phyloP scores from a whole-genome alignment of 2,329 filamentous ascomycete genomes.

The Geosmithia putterillii region DNA sequence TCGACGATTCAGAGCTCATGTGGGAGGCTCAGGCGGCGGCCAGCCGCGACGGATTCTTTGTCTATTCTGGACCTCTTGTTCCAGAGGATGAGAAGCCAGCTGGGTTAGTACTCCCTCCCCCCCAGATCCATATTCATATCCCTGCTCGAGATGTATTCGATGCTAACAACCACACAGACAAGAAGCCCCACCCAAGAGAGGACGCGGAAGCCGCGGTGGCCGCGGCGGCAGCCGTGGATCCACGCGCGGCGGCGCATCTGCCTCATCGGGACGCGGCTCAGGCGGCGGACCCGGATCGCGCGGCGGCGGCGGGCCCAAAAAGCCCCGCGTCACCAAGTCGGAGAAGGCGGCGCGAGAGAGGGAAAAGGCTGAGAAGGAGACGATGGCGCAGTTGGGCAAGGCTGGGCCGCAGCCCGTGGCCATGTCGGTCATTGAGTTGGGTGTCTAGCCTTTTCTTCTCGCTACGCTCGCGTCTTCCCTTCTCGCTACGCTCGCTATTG shows the following conservation, averaged over 20 bases:
- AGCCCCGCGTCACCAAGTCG: slow-evolving; percentile 77
- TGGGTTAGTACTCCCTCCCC: slow-evolving; percentile 27
- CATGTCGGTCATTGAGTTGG: slow-evolving; percentile 22
- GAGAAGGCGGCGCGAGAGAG: slow-evolving; percentile 70
- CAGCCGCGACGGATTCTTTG: slow-evolving; percentile 93
- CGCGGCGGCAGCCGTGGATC: slow-evolving; percentile 47
- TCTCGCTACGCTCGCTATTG: background rate
- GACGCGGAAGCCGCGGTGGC: slow-evolving; percentile 35
- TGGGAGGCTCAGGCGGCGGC: slow-evolving; percentile 95
- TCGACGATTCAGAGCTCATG: slow-evolving; percentile 86
- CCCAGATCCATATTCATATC: background rate
- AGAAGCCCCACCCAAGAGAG: slow-evolving; percentile 62
- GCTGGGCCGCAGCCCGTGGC: slow-evolving; percentile 22
- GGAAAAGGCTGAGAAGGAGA: slow-evolving; percentile 67
- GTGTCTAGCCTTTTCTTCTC: slow-evolving; percentile 10
- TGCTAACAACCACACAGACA: slow-evolving; percentile 38
- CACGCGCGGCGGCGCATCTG: slow-evolving; percentile 32
- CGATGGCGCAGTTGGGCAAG: slow-evolving; percentile 24
- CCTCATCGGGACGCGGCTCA: slow-evolving; percentile 23
- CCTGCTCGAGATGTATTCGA: slow-evolving; percentile 1
- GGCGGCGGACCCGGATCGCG: slow-evolving; percentile 55
- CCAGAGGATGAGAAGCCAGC: slow-evolving; percentile 68
- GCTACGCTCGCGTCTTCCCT: background rate
- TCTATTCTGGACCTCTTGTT: slow-evolving; percentile 86
- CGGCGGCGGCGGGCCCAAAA: slow-evolving; percentile 61